Conservation (phyloP, 1,284 basidiomycete species). For the Trametes pubescens region DNA sequence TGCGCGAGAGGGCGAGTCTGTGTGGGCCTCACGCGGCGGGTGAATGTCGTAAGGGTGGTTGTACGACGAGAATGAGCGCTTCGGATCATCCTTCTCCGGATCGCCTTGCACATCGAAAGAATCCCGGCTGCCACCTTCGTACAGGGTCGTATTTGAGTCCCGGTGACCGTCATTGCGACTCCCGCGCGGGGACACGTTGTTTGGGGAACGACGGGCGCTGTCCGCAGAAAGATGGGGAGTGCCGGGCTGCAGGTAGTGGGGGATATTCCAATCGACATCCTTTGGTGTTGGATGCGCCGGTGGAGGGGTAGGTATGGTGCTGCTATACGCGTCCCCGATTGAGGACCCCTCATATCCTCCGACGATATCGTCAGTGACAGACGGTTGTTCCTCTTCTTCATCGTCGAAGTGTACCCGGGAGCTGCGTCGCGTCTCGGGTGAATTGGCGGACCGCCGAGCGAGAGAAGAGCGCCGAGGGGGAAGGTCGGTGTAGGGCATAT, state of each 20-base stretch:
- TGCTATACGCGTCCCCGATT: neutral
- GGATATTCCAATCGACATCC: conserved; percentile 11
- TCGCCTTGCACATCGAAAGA: conserved; percentile 1
- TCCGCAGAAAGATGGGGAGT: neutral
- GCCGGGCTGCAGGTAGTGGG: conserved; percentile 14
- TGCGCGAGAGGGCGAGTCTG: conserved; percentile 42
- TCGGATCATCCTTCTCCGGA: conserved; percentile 41
- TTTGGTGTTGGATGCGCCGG: conserved; percentile 13
- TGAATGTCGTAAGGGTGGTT: conserved; percentile 66
- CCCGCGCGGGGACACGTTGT: conserved; percentile 12
- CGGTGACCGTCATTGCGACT: conserved; percentile 8
- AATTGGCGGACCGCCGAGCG: conserved; percentile 11
- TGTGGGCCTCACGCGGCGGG: conserved; percentile 54
- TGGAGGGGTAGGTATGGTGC: conserved; percentile 17
- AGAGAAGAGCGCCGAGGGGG: conserved; percentile 28
- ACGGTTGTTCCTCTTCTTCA: conserved; percentile 10
- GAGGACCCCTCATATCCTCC: conserved; percentile 3
- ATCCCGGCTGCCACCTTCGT: conserved; percentile 12
- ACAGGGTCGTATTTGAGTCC: conserved; percentile 27
- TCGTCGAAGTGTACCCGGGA: conserved; percentile 38
- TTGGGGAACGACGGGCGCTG: neutral
- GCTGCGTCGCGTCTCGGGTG: conserved; percentile 15
- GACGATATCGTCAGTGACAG: conserved; percentile 14
- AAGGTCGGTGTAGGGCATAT: conserved; percentile 32
- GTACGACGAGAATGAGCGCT: conserved; percentile 61